phyloP scores from a whole-genome alignment of 495 filamentous ascomycete species.

The Cercophora scortea region DNA sequence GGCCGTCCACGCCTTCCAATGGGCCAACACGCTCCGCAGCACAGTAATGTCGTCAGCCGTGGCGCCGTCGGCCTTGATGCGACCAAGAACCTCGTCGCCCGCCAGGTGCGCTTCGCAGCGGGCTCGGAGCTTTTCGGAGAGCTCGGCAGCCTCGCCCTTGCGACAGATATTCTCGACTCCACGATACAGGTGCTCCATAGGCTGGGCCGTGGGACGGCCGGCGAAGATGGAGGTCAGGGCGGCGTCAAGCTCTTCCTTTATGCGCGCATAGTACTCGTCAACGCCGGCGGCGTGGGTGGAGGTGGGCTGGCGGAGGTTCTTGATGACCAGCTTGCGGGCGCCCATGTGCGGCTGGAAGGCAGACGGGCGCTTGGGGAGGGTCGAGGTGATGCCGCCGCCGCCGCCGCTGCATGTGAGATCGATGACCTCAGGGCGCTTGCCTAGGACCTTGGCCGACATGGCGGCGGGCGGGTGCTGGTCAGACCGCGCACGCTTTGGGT shows the following conservation, averaged over 20 bases:
- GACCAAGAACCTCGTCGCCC: constrained; percentile 41
- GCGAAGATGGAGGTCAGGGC: constrained; percentile 68
- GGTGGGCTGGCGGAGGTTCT: constrained; percentile 66
- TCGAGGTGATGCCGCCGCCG: background rate
- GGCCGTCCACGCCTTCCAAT: constrained; percentile 73
- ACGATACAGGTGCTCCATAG: constrained; percentile 80
- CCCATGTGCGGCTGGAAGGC: constrained; percentile 50
- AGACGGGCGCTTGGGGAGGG: constrained; percentile 7
- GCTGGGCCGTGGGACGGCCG: constrained; percentile 50
- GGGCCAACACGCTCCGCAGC: constrained; percentile 53
- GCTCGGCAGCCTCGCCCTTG: constrained; percentile 55
- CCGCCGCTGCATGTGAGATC: constrained; percentile 24
- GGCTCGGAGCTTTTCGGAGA: constrained; percentile 54
- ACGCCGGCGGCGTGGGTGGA: constrained; percentile 24
- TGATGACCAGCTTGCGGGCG: constrained; percentile 77
- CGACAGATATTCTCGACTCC: constrained; percentile 86
- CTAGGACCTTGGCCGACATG: constrained; percentile 27
- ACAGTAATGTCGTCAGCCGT: constrained; percentile 24
- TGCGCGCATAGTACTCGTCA: constrained; percentile 61
- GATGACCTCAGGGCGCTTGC: constrained; percentile 33
- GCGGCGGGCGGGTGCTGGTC: constrained; percentile 3
- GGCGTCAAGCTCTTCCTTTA: constrained; percentile 61
- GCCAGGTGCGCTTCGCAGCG: constrained; percentile 57
- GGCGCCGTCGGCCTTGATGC: constrained; percentile 28
- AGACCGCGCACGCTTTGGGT: constrained; percentile 25